Percentiles rank a stretch among this genome's conserved stretches.
Evolutionary conservation across 2,329 filamentous ascomycete species (phyloP).

Genomic region (Microsporum ferrugineum): DNA sequence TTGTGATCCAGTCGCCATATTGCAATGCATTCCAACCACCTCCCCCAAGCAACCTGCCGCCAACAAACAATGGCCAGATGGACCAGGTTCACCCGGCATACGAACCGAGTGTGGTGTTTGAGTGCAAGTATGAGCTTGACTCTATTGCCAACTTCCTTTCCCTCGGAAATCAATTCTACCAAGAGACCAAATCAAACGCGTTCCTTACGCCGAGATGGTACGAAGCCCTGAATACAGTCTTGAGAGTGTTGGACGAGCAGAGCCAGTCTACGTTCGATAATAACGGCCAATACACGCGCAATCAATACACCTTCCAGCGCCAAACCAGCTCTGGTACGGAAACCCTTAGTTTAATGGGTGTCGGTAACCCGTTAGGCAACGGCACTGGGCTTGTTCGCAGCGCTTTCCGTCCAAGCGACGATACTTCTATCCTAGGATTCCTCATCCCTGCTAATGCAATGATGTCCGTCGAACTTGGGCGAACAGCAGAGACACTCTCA

Average conservation of each 20-base stretch:
- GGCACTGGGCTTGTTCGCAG: slow-evolving; percentile 79
- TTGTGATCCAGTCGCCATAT: slow-evolving; percentile 86
- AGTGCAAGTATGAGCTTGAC: slow-evolving; percentile 98
- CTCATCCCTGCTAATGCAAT: slow-evolving; percentile 94
- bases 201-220: slow-evolving; percentile 74
- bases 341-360: slow-evolving; percentile 67
- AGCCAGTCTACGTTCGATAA: slow-evolving; percentile 69
- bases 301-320: slow-evolving; percentile 80
- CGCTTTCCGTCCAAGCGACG: slow-evolving; percentile 88
- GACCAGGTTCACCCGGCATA: slow-evolving; percentile 79
- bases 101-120: slow-evolving; percentile 75
- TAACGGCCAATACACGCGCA: slow-evolving; percentile 53
- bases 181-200: slow-evolving; percentile 62
- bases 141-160: slow-evolving; percentile 85
- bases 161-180: slow-evolving; percentile 74
- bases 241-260: slow-evolving; percentile 66
- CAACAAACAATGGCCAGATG: slow-evolving; percentile 66
- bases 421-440: slow-evolving; percentile 86
- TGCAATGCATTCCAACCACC: slow-evolving; percentile 98
- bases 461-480: slow-evolving; percentile 80
- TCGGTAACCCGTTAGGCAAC: slow-evolving; percentile 81
- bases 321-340: slow-evolving; percentile 74
- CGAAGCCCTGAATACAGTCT: slow-evolving; percentile 59
- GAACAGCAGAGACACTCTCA: slow-evolving; percentile 58
- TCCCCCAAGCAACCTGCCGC: slow-evolving; percentile 61